These are phyloP conservation scores for Fomitopsis pinicola DNA, from an alignment of 1,284 basidiomycete genomes.

Conservation along the genomic window DNA sequence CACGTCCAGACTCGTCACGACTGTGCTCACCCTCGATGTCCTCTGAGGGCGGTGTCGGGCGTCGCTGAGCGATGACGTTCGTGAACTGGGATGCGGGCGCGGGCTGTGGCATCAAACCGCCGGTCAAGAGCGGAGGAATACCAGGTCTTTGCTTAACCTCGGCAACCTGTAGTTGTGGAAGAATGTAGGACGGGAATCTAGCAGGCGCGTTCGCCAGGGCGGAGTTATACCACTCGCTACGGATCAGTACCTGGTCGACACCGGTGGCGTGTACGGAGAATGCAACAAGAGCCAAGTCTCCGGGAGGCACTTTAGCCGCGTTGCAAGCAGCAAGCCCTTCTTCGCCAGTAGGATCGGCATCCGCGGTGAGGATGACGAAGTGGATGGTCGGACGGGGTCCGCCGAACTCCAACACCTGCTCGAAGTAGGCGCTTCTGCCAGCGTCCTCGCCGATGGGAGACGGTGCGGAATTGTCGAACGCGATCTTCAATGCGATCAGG, in stretches of 20 bases:
- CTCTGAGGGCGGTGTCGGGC: constrained; percentile 67
- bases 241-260: constrained; percentile 79
- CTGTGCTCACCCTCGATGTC: constrained; percentile 60
- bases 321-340: constrained; percentile 77
- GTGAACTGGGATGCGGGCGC: constrained; percentile 34
- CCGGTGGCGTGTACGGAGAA: constrained; percentile 80
- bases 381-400: constrained; percentile 83
- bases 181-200: constrained; percentile 56
- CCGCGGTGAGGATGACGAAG: constrained; percentile 78
- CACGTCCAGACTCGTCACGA: constrained; percentile 51
- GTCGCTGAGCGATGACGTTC: constrained; percentile 32
- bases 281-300: constrained; percentile 73
- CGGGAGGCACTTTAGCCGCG: constrained; percentile 70
- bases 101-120: constrained; percentile 11
- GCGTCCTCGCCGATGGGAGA: constrained; percentile 52
- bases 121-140: constrained; percentile 24
- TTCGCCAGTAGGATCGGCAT: constrained; percentile 72
- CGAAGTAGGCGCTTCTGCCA: constrained; percentile 55
- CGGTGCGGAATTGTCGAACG: constrained; percentile 55
- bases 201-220: constrained; percentile 51
- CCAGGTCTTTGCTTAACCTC: constrained; percentile 34
- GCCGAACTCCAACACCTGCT: constrained; percentile 75
- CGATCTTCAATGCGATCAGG: constrained; percentile 72
- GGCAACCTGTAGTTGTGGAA: constrained; percentile 23
- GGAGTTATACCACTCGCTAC: constrained; percentile 74